Base-by-base conservation (phyloP, 345 rosid species). In the Camelina laxa region DNA sequence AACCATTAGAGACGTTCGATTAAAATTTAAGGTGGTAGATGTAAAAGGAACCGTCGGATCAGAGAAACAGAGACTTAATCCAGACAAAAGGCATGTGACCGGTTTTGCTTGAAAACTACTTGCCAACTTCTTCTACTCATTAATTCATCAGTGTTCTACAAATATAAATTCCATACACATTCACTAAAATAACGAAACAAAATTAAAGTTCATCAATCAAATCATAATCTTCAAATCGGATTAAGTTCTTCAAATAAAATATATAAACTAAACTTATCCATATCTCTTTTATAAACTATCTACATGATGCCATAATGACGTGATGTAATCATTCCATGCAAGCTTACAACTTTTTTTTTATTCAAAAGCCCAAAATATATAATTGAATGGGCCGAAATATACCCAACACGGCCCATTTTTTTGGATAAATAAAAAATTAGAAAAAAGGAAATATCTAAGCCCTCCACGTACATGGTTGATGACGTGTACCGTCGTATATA, bases 51-150 rank as follows among this genome's bases (percentile, higher is more conserved):
- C 62, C 48, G 39, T 69, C 27, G 12, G 75, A 76, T 69, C 39
- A 48, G 22, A 75, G 60, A 48, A 17, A 27, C 16, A 66, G 3
- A 41, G 17, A 57, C 55, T 73, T 58, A 35, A 41, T 57, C 19
- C 73, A 60, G 79, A 75, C 79, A 75, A 33, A 42, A 20, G 27
- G 66, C 80, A 76, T 76, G 80, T 76, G 80, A 63, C 42, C 30
- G 59, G 80, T 70, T 71, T 55, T 63, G 66, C 20, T 63, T 76
- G 75, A 76, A 45, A 76, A 70, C 71, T 55, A 76, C 71, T 55
- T 38, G 27, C 15, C 72, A 70, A 64, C 71, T 76, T 76, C 79
- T 17, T 20, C 10, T 42, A 13, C 60, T 57, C 59, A 21, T n/a
- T n/a, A n/a, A n/a, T 42, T 41, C 30, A 7, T 30, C 61, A 53